Evolutionary conservation across 345 rosid genomes (phyloP), one percentile per base, ranked within the genome.

Genomic region (Dipteronia dyeriana): DNA sequence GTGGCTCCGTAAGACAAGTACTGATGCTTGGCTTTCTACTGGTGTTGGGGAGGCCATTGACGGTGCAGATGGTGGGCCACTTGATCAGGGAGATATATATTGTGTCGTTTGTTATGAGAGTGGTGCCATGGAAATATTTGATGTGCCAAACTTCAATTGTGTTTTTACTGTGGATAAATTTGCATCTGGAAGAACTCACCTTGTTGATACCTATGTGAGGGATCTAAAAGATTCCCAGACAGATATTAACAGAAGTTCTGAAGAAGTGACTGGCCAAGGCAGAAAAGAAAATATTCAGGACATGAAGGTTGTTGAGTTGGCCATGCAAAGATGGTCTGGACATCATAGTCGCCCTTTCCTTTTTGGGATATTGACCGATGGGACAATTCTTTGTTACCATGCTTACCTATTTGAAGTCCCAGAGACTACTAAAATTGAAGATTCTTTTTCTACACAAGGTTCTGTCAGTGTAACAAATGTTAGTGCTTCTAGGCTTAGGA

Each of bases 1-100:
- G 72, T 94, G 98, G 99, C 91, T 96, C 64, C 86, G 97, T 79
- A 96, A 96, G 90, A 87, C 98, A 71, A 96, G 94, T 83, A 87
- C 94, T 41, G 98, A 94, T 84, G 97, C 99, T 75, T 96, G 99
- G 99, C 97, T 96, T 86, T 89, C 93, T 23, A 90, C 97, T 23
- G 98, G 98, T 43, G 68, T 92, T 82, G 92, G 89, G 80, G 97
- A 90, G 87, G 86, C 94, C 78, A 84, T 90, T 83, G 98, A 94
- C 73, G 86, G 97, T 87, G 86, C 88, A 81, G 98, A 95, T 85
- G 94, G 95, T 74, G 97, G 90, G 66, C 56, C 87, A 38, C 93
- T 85, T 61, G 98, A 94, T 75, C 98, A 91, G 90, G 99, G 95
- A 56, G 99, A 96, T 82, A 86, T 90, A 81, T 96, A 92, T 72